A percentile compares a stretch with the other conserved stretches of the same genome.
These are phyloP conservation scores for Alnus glutinosa DNA, from an alignment of 306 rosid species.

Conservation along the genomic window DNA sequence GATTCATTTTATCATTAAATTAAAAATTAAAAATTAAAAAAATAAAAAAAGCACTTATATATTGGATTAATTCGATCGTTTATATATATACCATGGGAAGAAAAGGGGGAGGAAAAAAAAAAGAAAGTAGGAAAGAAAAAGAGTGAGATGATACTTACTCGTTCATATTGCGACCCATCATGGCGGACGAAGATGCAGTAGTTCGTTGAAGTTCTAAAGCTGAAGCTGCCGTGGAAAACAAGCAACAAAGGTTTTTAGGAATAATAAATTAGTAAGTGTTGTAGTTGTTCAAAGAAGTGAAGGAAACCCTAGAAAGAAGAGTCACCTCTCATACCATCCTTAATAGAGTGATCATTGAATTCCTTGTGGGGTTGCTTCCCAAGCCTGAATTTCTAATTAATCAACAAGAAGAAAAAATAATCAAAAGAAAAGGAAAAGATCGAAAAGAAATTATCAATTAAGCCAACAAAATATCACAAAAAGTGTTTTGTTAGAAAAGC, in stretches of 20 bases:
- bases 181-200: constrained; percentile 78
- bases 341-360: constrained; percentile 90
- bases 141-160: constrained; percentile 52
- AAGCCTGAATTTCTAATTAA: constrained; percentile 81
- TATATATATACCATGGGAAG: background rate
- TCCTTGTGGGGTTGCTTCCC: constrained; percentile 99
- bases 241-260: background rate
- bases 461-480: constrained; percentile 13
- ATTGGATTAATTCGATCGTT: constrained; percentile 2
- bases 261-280: background rate
- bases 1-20: background rate
- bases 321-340: constrained; percentile 83
- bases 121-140: too few relatives aligned
- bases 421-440: constrained; percentile 19
- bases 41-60: background rate
- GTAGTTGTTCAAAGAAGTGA: background rate
- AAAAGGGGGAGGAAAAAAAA: background rate
- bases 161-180: constrained; percentile 90
- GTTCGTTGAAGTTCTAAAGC: constrained; percentile 84
- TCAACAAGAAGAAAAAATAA: constrained; percentile 26
- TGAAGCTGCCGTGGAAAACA: constrained; percentile 48
- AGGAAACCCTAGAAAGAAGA: constrained; percentile 65
- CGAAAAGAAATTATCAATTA: constrained; percentile 7
- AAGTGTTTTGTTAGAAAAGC: constrained; percentile 29
- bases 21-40: background rate